Evolutionary conservation across 2,329 filamentous ascomycete genomes (phyloP), one percentile per base, ranked within the genome.

Genomic region (Trichoderma lentiforme): DNA sequence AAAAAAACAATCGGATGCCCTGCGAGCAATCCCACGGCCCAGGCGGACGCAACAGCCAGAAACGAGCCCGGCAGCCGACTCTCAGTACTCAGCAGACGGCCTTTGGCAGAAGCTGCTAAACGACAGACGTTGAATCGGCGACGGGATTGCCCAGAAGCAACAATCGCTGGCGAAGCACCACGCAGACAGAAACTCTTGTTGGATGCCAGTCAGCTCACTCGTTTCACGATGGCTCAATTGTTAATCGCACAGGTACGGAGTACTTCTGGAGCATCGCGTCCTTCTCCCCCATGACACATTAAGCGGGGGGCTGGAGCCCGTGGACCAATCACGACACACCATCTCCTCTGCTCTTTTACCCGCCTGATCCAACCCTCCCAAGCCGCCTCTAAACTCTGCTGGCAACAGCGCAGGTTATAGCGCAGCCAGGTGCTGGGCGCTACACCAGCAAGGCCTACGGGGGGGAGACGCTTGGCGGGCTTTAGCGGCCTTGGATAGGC

Each of bases 231-330:
- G 66, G 66, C 66, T 51, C 65, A 62, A 65, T 73, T 71, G 73
- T 71, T 74, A 71, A 72, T 71, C 34, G 65, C 28, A 32, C 63
- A 69, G 66, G 66, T 61, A 75, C 64, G 51, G 51, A 58, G 53
- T 58, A 67, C 53, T 34, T 58, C 51, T 67, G 47, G 24, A 47
- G 70, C 74, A 74, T 75, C 75, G 76, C 76, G 75, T 76, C 74
- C 75, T 77, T 77, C 77, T 75, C 77, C 80, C 74, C 75, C 75
- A 81, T 80, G 80, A 81, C 80, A 81, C 78, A 80, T 80, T 80
- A 81, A 81, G 80, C 80, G 80, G 80, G 80, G 79, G 76, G 76
- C 71, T 18, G 70, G 64, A 24, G 58, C 21, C 62, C 62, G 64
- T 66, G 43, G 61, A 62, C 80, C 80, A 82, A 82, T 82, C 76